Percentiles rank a stretch among this genome's conserved stretches.
phyloP scores from a whole-genome alignment of 2,329 filamentous ascomycete genomes.

The Hypocreales sp. region DNA sequence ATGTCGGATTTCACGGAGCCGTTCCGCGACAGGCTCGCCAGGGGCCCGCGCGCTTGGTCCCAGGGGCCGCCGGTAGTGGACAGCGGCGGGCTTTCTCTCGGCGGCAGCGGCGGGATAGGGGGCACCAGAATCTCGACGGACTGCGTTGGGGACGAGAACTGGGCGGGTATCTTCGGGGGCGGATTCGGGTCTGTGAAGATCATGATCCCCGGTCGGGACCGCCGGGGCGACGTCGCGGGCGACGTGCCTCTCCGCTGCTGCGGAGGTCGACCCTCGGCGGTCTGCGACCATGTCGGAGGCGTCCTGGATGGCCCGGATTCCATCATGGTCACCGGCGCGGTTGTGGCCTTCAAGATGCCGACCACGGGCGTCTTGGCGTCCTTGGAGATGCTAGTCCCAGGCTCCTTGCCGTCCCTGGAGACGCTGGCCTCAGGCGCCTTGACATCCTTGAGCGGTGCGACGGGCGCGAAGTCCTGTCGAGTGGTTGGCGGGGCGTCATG shows the following conservation, averaged over 20 bases:
- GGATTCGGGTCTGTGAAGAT: constrained; percentile 1
- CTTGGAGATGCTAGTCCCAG: not conserved
- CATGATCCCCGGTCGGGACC: not conserved
- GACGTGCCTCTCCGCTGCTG: not conserved
- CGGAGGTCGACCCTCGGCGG: not conserved
- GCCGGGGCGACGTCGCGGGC: not conserved
- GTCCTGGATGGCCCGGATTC: no score
- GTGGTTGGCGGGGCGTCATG: constrained; percentile 11
- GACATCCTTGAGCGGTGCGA: no score
- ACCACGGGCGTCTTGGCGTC: not conserved
- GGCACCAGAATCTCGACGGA: constrained; percentile 5
- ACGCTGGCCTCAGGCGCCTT: not conserved
- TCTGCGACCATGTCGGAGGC: not conserved
- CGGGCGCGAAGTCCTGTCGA: no score
- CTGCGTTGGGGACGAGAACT: constrained; percentile 1
- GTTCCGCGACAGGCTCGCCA: constrained; percentile 14
- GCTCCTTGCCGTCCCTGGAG: not conserved
- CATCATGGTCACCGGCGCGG: no score
- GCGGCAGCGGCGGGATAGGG: constrained; percentile 2
- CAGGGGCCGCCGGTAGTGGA: not conserved
- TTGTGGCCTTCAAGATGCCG: no score
- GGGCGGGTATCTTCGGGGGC: not conserved
- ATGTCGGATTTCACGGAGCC: constrained; percentile 14
- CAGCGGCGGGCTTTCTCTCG: not conserved
- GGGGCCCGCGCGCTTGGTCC: constrained; percentile 3